Evolutionary conservation across 306 rosid genomes (phyloP).

Genomic region (Vachellia pachyceras): DNA sequence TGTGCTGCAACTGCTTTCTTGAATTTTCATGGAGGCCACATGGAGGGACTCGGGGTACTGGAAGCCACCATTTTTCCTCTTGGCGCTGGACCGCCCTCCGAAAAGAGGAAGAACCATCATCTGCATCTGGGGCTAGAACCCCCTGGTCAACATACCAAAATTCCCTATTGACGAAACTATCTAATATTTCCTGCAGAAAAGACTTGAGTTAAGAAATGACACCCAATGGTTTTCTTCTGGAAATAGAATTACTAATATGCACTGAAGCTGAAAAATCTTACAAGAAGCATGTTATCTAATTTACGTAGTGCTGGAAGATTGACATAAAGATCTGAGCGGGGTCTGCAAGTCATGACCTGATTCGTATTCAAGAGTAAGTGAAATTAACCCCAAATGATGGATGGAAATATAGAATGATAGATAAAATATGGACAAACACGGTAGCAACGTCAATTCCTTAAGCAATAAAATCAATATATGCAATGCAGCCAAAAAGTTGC

Average conservation of each 20-base stretch:
- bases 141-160: constrained; percentile 99
- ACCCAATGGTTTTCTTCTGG: constrained; percentile 11
- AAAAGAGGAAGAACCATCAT: constrained; percentile 76
- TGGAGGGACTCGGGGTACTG: constrained; percentile 89
- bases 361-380: constrained; percentile 39
- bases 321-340: constrained; percentile 86
- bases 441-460: not conserved
- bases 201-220: constrained; percentile 35
- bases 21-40: constrained; percentile 77
- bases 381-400: constrained; percentile 1
- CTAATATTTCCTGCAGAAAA: constrained; percentile 75
- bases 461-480: constrained; percentile 8
- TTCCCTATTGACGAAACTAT: constrained; percentile 69
- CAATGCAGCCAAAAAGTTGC: not conserved
- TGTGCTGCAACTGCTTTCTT: constrained; percentile 86
- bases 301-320: constrained; percentile 94
- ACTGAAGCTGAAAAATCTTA: constrained; percentile 48
- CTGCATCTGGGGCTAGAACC: constrained; percentile 73
- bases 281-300: constrained; percentile 97
- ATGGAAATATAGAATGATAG: not conserved
- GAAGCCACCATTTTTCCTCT: constrained; percentile 98
- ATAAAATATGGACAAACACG: not conserved
- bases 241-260: constrained; percentile 3
- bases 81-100: constrained; percentile 83
- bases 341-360: constrained; percentile 96